These are phyloP conservation scores for Saccharomyces pastorianus DNA, from an alignment of 1,139 yeast species.

Conservation along the genomic window DNA sequence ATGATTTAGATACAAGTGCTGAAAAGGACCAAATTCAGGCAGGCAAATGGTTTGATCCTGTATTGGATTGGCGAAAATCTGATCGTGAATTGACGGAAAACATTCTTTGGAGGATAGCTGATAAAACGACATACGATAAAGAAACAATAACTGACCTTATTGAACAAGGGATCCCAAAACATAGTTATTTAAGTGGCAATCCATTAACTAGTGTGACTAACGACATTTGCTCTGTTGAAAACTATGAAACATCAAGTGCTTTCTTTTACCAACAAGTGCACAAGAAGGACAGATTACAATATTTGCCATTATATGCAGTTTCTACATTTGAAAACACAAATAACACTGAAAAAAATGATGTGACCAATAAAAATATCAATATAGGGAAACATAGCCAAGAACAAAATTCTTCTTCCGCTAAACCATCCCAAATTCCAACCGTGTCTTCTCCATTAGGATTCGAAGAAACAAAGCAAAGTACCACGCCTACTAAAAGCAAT, in stretches of 20 bases:
- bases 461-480: background rate
- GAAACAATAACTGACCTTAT: slow-evolving; percentile 11
- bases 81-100: slow-evolving; percentile 13
- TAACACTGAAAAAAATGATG: background rate
- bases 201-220: slow-evolving; percentile 21
- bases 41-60: slow-evolving; percentile 8
- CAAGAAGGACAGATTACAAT: slow-evolving; percentile 18
- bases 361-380: background rate
- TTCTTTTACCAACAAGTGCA: slow-evolving; percentile 22
- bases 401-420: background rate
- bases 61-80: slow-evolving; percentile 11
- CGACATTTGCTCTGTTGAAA: slow-evolving; percentile 22
- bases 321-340: background rate
- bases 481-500: background rate
- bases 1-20: background rate
- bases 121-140: slow-evolving; percentile 6
- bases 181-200: slow-evolving; percentile 14
- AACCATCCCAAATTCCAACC: background rate
- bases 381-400: background rate
- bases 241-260: slow-evolving; percentile 21
- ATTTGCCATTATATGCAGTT: slow-evolving; percentile 10
- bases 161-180: slow-evolving; percentile 16
- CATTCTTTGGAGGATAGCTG: slow-evolving; percentile 8
- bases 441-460: background rate
- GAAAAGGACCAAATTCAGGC: background rate